Base-by-base conservation (phyloP, 2,329 filamentous ascomycete genomes). In the Endocalyx cinctus region DNA sequence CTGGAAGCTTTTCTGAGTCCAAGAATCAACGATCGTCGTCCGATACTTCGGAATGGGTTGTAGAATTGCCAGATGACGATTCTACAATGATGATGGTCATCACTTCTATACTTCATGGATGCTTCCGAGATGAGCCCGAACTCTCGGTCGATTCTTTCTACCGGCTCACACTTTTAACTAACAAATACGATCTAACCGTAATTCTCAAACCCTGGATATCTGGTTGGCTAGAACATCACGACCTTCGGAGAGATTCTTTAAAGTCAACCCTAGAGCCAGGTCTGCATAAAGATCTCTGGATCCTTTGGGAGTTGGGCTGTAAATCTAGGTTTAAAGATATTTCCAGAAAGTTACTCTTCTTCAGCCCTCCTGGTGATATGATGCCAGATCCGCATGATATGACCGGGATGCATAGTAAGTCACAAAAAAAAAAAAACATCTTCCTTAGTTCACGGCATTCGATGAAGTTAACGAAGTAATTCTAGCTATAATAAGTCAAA, bases 11-110 rank as follows among this genome's bases (percentile, higher is more conserved):
- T 25, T 25, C 31, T 14, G 39, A 46, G 17, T 36, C 33, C 31
- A 41, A 37, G 27, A 38, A 34, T 11, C 20, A 34, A 10, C 26
- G 39, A 16, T 15, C 31, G 4, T 16, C 22, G 20, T 27, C 26
- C 14, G 23, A 6, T 4, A 31, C 37, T 12, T n/a, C 32, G 6
- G 36, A 37, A 6, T 44, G 43, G 39, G 29, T 42, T n/a, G 38
- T 45, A 17, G 37, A 42, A 12, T 29, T 46, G 5, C 41, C 37
- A 7, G 41, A 46, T 5, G 43, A 46, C 17, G 39, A 46, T 17
- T 20, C 34, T 16, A 15, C 27, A 25, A 33, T 39, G 7, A 46
- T 46, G 43, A 17, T 19, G 10, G 37, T 42, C 6, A 27, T 41
- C 10, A 37, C 44, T 17, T 39, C 42, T 27, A 45, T 46, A 29